phyloP scores from a whole-genome alignment of 352 stramenopile species.

The Globisporangium iwayamae region DNA sequence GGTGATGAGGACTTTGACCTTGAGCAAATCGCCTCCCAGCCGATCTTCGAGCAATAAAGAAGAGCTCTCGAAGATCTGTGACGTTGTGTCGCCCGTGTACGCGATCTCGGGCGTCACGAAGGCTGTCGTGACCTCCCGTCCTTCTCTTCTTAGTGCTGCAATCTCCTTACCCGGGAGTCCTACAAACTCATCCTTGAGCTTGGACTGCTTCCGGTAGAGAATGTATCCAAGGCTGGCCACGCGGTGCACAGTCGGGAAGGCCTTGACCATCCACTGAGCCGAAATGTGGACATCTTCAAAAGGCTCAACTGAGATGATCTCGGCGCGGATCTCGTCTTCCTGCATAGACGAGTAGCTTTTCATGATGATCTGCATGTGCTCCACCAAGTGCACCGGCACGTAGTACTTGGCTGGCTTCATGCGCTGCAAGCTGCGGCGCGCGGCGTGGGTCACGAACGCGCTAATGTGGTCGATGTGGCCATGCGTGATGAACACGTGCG shows the following conservation, averaged over 20 bases:
- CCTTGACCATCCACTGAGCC: slow-evolving; percentile 52
- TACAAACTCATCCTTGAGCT: slow-evolving; percentile 49
- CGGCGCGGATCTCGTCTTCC: slow-evolving; percentile 46
- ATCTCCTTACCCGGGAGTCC: slow-evolving; percentile 40
- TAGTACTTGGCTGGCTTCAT: slow-evolving; percentile 71
- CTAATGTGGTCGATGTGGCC: slow-evolving; percentile 84
- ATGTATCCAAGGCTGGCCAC: slow-evolving; percentile 78
- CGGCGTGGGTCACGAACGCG: slow-evolving; percentile 57
- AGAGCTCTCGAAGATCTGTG: slow-evolving; percentile 41
- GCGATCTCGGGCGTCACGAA: slow-evolving; percentile 53
- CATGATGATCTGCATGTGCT: slow-evolving; percentile 52
- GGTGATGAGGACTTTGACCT: slow-evolving; percentile 69
- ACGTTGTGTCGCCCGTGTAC: slow-evolving; percentile 82
- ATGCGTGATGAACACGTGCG: slow-evolving; percentile 85
- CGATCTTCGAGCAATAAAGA: slow-evolving; percentile 4
- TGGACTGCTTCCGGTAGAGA: slow-evolving; percentile 53
- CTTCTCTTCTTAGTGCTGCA: slow-evolving; percentile 36
- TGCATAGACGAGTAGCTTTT: slow-evolving; percentile 57
- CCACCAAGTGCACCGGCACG: slow-evolving; percentile 46
- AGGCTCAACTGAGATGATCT: slow-evolving; percentile 44
- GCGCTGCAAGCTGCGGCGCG: slow-evolving; percentile 43
- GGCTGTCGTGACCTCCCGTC: slow-evolving; percentile 37
- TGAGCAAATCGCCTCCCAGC: slow-evolving; percentile 44
- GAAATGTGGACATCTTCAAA: slow-evolving; percentile 58
- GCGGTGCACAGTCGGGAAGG: slow-evolving; percentile 66